Evolutionary conservation across 2,329 filamentous ascomycete species (phyloP), one percentile per base, ranked within the genome.

Genomic region (Drechmeria coniospora): DNA sequence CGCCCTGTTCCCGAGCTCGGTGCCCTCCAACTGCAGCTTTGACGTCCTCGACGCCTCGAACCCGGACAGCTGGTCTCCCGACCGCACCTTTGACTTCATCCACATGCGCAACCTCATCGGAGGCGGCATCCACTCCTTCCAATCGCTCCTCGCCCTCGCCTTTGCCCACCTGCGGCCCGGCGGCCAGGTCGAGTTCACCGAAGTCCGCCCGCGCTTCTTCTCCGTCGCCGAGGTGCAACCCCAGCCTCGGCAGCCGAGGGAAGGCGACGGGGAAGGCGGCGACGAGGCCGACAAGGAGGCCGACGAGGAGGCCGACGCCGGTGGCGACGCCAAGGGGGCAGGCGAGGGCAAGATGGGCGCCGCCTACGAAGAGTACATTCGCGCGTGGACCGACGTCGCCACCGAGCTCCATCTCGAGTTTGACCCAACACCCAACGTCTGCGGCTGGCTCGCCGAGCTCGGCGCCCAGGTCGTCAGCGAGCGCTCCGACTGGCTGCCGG

Each of bases 21-120:
- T 74, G 6, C 70, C 71, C 6, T 57, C 65, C 12, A 76, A 76
- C 37, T 58, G 74, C 14, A 57, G 53, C 4, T 75, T 74, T 41
- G 51, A 67, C 32, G 59, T 75, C 21, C 65, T 66, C 41, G 68
- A 76, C 41, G 57, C 65, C 17, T 65, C 69, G 34, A 54, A 26
- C 16, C 11, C 22, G 65, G 16, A 51, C 45, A 20, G 20, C 4
- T 61, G 56, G 58, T 45, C 44, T 4, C 41, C 40, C 6, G 34
- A 38, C 1, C 38, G 10, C 6, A 4, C n/a, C 25, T 40, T 3
- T 50, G 58, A 62, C 38, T 57, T 61, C 25, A 46, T 61, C 14
- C 56, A 62, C 36, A 47, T 54, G 31, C 53, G 58, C 22, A 53
- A 56, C 37, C 37, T 56, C n/a, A 45, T 59, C 6, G 55, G 54